Percentiles rank a stretch among this genome's conserved stretches.
Conservation (phyloP, 2,329 filamentous ascomycete genomes). For the Blumeriella jaapii region DNA sequence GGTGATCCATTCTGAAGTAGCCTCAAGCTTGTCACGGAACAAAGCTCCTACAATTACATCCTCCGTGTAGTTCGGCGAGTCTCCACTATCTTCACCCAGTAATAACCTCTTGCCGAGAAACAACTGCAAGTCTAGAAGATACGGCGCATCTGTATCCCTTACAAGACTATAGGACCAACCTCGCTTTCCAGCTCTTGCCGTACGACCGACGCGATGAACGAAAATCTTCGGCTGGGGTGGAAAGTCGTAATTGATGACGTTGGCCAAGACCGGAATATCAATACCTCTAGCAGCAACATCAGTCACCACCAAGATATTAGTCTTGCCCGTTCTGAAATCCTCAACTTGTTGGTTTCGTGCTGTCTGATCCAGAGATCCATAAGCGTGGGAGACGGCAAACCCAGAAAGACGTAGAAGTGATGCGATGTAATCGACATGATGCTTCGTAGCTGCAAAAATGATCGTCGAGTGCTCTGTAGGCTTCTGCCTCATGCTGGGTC, state of each 20-base stretch:
- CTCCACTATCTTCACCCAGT: constrained; percentile 52
- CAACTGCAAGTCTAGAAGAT: constrained; percentile 84
- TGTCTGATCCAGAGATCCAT: constrained; percentile 88
- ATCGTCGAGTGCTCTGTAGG: constrained; percentile 90
- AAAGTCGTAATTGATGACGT: constrained; percentile 98
- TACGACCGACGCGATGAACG: constrained; percentile 90
- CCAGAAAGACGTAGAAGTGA: constrained; percentile 69
- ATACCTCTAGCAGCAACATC: constrained; percentile 96
- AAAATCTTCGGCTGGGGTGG: constrained; percentile 95
- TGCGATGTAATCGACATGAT: constrained; percentile 90
- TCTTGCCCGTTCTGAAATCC: constrained; percentile 72
- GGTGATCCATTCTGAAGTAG: constrained; percentile 69
- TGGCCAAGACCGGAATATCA: constrained; percentile 89
- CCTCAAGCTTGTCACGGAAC: constrained; percentile 60
- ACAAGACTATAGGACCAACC: constrained; percentile 96
- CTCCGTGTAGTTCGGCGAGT: constrained; percentile 59
- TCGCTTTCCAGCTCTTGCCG: constrained; percentile 80
- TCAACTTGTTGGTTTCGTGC: constrained; percentile 88
- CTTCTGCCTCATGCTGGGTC: constrained; percentile 48
- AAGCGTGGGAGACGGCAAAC: constrained; percentile 86
- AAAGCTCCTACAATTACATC: constrained; percentile 77
- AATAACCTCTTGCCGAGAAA: constrained; percentile 82
- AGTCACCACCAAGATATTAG: constrained; percentile 88
- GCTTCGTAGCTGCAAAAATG: constrained; percentile 88
- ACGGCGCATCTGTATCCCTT: constrained; percentile 77